Conservation (phyloP, 2,329 filamentous ascomycete species). For the Incumbomyces delicatus region DNA sequence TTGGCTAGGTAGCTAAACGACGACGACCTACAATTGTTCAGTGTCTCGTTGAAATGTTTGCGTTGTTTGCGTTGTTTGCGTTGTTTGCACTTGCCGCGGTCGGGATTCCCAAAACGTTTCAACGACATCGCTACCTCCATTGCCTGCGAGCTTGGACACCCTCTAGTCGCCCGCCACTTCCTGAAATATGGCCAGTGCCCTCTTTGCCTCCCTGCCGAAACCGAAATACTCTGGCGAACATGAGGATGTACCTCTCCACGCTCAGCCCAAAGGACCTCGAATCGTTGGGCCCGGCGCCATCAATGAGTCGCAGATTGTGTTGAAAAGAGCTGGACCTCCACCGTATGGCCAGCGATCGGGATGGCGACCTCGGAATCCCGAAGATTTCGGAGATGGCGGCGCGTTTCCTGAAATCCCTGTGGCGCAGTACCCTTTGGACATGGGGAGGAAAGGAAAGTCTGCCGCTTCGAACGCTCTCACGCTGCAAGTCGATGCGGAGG, state of each 20-base stretch:
- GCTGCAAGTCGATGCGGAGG: slow-evolving; percentile 82
- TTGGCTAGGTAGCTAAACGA: too few species aligned
- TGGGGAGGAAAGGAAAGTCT: slow-evolving; percentile 66
- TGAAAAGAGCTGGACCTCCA: slow-evolving; percentile 72
- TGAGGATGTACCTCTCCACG: slow-evolving; percentile 63
- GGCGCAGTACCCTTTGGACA: slow-evolving; percentile 90
- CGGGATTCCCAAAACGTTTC: neutral
- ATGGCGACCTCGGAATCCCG: slow-evolving; percentile 80
- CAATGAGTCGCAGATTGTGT: slow-evolving; percentile 74
- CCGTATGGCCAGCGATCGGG: slow-evolving; percentile 76
- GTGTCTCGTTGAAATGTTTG: too few species aligned
- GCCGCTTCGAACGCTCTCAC: slow-evolving; percentile 74
- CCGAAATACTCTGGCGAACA: slow-evolving; percentile 86
- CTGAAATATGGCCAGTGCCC: slow-evolving; percentile 45
- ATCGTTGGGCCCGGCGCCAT: slow-evolving; percentile 71
- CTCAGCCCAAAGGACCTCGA: slow-evolving; percentile 68
- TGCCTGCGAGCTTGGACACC: neutral
- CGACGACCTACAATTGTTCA: too few species aligned
- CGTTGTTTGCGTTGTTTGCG: too few species aligned
- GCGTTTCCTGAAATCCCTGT: slow-evolving; percentile 90
- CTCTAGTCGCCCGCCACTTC: too few species aligned
- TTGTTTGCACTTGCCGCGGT: too few species aligned
- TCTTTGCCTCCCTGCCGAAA: slow-evolving; percentile 73
- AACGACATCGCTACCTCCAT: neutral
- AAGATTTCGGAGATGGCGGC: slow-evolving; percentile 93